Conservation (phyloP, 2,329 filamentous ascomycete genomes). For the Penicillium vulpinum region DNA sequence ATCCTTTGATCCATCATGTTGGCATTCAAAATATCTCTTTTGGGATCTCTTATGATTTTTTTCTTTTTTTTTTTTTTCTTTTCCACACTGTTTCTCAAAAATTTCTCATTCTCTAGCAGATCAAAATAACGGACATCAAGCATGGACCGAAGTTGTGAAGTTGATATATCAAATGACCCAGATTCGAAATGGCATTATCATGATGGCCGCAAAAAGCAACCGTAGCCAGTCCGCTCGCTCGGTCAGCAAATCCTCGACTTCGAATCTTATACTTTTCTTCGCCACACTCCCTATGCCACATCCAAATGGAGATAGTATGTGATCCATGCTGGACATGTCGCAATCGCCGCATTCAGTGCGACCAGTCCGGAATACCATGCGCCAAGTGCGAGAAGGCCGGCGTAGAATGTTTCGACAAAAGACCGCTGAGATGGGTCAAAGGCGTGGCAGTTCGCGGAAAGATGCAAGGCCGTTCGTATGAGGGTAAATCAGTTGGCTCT, state of each 20-base stretch:
- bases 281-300: slow-evolving; percentile 1
- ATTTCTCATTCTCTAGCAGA: background rate
- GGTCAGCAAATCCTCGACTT: slow-evolving; percentile 6
- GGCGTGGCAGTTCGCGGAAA: slow-evolving; percentile 39
- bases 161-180: background rate
- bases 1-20: background rate
- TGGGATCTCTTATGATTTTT: background rate
- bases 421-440: slow-evolving; percentile 38
- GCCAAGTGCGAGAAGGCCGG: slow-evolving; percentile 36
- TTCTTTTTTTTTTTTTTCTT: background rate
- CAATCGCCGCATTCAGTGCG: slow-evolving; percentile 38
- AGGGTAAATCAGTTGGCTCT: background rate
- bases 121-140: background rate
- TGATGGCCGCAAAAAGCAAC: background rate
- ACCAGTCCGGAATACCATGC: slow-evolving; percentile 32
- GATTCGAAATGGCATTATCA: background rate
- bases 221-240: background rate
- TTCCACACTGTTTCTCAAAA: background rate
- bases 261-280: background rate
- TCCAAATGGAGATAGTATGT: slow-evolving; percentile 7
- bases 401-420: slow-evolving; percentile 34
- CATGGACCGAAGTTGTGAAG: background rate
- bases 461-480: slow-evolving; percentile 27
- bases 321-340: slow-evolving; percentile 39
- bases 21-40: too few relatives aligned